These are phyloP conservation scores for Pseudocercospora crystallina DNA, from an alignment of 2,329 filamentous ascomycete species.

Conservation along the genomic window DNA sequence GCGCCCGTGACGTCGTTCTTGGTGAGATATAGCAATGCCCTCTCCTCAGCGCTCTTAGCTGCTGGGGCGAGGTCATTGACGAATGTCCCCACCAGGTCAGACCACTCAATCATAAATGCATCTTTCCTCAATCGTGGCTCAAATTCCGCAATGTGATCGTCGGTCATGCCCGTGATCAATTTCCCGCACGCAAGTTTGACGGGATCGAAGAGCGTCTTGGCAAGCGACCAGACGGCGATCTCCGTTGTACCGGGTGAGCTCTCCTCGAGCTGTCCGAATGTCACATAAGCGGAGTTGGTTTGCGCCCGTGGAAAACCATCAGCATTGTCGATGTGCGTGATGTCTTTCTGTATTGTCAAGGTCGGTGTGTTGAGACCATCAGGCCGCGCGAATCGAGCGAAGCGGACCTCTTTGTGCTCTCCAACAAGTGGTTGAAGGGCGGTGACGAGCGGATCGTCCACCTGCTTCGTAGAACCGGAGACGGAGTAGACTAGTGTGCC, in stretches of 20 bases:
- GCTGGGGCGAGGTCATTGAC: slow-evolving; percentile 52
- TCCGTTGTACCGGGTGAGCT: slow-evolving; percentile 56
- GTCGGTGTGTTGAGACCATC: slow-evolving; percentile 38
- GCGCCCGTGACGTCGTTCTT: slow-evolving; percentile 79
- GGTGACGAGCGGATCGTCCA: slow-evolving; percentile 53
- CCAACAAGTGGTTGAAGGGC: slow-evolving; percentile 60
- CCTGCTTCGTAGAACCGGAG: slow-evolving; percentile 42
- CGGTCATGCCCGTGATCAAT: slow-evolving; percentile 39
- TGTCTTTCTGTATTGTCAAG: slow-evolving; percentile 22
- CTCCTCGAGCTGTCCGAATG: slow-evolving; percentile 51
- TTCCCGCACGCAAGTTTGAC: slow-evolving; percentile 35
- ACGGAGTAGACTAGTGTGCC: slow-evolving; percentile 69
- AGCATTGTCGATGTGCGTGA: slow-evolving; percentile 45
- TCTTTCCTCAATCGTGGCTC: slow-evolving; percentile 50
- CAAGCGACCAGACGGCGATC: slow-evolving; percentile 74
- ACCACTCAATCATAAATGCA: slow-evolving; percentile 68
- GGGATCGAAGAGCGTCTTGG: slow-evolving; percentile 84
- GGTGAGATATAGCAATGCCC: slow-evolving; percentile 76
- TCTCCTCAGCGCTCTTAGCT: slow-evolving; percentile 71
- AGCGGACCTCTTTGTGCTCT: slow-evolving; percentile 63
- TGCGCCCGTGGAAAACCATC: slow-evolving; percentile 52
- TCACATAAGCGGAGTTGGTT: slow-evolving; percentile 50
- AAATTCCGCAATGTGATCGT: slow-evolving; percentile 44
- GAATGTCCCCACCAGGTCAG: slow-evolving; percentile 40
- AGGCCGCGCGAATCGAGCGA: slow-evolving; percentile 60